Evolutionary conservation across 2,329 filamentous ascomycete genomes (phyloP).

Genomic region (Sarocladium strictum): DNA sequence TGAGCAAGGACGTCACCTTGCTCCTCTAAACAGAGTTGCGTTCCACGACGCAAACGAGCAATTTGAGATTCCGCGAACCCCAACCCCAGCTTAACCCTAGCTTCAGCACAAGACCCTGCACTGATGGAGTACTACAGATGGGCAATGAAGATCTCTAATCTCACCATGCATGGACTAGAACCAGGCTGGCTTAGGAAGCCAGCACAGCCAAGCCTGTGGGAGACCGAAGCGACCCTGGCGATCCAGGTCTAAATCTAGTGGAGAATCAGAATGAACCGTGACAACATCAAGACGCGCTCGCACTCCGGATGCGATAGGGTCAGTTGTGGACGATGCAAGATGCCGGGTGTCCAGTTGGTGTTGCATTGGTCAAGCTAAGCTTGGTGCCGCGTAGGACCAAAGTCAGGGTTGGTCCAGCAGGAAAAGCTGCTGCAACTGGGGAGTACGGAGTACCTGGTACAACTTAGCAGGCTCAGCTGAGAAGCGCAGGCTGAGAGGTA

Average conservation of each 20-base stretch:
- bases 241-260: neutral
- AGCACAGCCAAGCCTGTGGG: neutral
- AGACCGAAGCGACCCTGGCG: slow-evolving; percentile 3
- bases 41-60: neutral
- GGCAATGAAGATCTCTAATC: neutral
- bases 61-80: neutral
- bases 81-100: neutral
- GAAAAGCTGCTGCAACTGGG: neutral
- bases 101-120: neutral
- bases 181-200: neutral
- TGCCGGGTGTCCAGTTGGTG: neutral
- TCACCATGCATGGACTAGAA: neutral
- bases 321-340: neutral
- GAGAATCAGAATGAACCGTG: neutral
- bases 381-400: neutral
- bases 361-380: neutral
- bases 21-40: neutral
- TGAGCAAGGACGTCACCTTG: neutral
- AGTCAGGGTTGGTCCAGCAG: neutral
- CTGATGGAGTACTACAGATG: neutral
- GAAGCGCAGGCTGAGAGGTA: neutral
- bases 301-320: slow-evolving; percentile 6
- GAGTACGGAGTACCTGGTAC: too few species aligned
- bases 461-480: neutral
- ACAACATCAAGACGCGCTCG: neutral